Evolutionary conservation across 2,329 filamentous ascomycete species (phyloP), one percentile per base, ranked within the genome.

Genomic region (Colletotrichum falcatum): DNA sequence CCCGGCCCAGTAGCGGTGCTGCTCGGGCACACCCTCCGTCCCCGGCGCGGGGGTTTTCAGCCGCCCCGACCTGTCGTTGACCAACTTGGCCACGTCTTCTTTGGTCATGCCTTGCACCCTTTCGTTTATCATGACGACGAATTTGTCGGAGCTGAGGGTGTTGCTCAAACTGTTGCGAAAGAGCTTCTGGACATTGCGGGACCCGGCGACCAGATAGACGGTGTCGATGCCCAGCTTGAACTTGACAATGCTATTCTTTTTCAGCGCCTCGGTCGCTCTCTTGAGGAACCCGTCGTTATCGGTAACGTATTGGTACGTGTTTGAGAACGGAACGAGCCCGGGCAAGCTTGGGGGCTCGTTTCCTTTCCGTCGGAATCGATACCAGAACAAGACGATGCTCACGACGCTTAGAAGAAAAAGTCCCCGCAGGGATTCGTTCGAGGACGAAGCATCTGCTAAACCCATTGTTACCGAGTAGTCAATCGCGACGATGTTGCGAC

Each of bases 1-100:
- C n/a, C 37, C 37, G 28, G 54, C 49, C 77, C 77, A 79, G n/a
- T 73, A 61, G 8, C 77, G 66, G 28, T 76, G n/a, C 1, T 69
- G 39, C 5, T 60, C 48, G 1, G 74, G 69, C 4, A 70, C 48
- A 8, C 63, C 18, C 33, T 75, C 74, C 7, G 44, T 66, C 1
- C 74, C 76, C 0, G 73, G 72, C 0, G 48, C 42, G 0, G 76
- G 75, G 0, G 54, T 55, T 23, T 70, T 73, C 0, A 26, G 18
- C 4, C 73, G 61, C 1, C 75, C 76, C 12, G 74, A 66, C 49
- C 72, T 72, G 56, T 74, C 73, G 28, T 60, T 55, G 18, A 42
- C 23, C 42, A 74, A 51, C n/a, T 63, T 65, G 12, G 48, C 56
- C 6, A 65, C 33, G 35, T 75, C 73, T 18, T 74, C 60, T 11